These are phyloP conservation scores for Diaporthe ampelina DNA, from an alignment of 2,329 filamentous ascomycete genomes.

Conservation along the genomic window DNA sequence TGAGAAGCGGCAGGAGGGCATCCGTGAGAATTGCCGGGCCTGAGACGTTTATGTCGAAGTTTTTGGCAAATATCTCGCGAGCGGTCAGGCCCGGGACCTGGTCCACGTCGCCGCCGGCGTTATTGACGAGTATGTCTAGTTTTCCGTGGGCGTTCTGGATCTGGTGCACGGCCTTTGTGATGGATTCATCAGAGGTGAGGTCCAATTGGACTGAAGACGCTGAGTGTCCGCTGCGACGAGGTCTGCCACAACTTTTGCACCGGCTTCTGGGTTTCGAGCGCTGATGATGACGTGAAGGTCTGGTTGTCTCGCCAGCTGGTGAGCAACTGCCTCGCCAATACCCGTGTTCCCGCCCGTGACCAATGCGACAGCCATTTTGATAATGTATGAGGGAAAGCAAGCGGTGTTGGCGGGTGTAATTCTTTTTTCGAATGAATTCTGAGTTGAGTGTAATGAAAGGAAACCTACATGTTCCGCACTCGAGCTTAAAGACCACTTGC, in stretches of 20 bases:
- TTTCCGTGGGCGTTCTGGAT: slow-evolving; percentile 46
- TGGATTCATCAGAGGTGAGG: slow-evolving; percentile 48
- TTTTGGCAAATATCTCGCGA: slow-evolving; percentile 52
- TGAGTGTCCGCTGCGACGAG: slow-evolving; percentile 46
- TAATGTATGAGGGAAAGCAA: no score
- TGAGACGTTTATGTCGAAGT: slow-evolving; percentile 56
- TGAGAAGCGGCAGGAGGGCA: slow-evolving; percentile 49
- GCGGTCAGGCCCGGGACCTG: slow-evolving; percentile 38
- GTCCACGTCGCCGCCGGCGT: slow-evolving; percentile 48
- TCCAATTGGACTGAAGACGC: slow-evolving; percentile 48
- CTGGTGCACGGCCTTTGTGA: slow-evolving; percentile 44
- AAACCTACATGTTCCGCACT: no score
- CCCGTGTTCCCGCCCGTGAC: slow-evolving; percentile 21
- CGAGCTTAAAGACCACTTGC: no score
- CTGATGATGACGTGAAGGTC: slow-evolving; percentile 53
- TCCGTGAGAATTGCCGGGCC: slow-evolving; percentile 50
- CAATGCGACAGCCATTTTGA: background rate
- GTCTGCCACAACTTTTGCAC: slow-evolving; percentile 45
- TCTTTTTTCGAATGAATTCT: no score
- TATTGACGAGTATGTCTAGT: slow-evolving; percentile 55
- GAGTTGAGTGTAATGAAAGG: no score
- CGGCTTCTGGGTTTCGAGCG: slow-evolving; percentile 47
- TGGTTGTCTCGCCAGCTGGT: slow-evolving; percentile 46
- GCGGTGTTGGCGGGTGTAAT: no score
- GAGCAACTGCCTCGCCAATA: slow-evolving; percentile 21